Base-by-base conservation (phyloP, 75 land plant species). In the Ceratopteris richardii region DNA sequence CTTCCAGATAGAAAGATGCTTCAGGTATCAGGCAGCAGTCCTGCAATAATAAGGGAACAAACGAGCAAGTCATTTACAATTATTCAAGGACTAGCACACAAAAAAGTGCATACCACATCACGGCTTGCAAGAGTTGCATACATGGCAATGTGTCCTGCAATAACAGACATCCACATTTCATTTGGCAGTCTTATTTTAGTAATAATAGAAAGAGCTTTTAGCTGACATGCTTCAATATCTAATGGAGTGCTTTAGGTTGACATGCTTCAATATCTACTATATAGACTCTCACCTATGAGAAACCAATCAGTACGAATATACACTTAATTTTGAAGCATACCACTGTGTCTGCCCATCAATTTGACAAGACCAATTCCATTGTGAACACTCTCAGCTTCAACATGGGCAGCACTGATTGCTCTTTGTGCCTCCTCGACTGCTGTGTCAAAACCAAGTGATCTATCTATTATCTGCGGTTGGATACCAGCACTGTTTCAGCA, bases 351-450 rank as follows among this genome's bases (percentile, higher is more conserved):
- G 44, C 97, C 95, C 97, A 92, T 89, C 13, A 92, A 76, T 62
- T 88, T 92, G 48, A 92, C 97, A 58, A 89, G 67, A 18, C 97
- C 97, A 62, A 92, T 70, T 14, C 97, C 97, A 81, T 92, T 89
- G 24, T 89, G 77, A 21, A 70, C 75, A 73, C 97, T 92, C 71
- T 85, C 86, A 66, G 82, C 89, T 61, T 92, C 97, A 6, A 83
- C 84, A 75, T 92, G 97, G n/a, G 97, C 97, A 53, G 97, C 89
- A 71, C 82, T 84, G 25, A 92, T 92, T 24, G 97, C 97, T 29
- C 97, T 63, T 47, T 92, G 96, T 57, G 97, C 97, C 67, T 92
- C 97, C 50, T 92, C 95, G 18, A 92, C 97, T 58, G 97, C 97
- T 55, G 97, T 82, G 64, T 92, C 97, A 76, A 92, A 92, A 36